These are phyloP conservation scores for Phialocephala subalpina DNA, from an alignment of 2,329 filamentous ascomycete species.

Conservation along the genomic window DNA sequence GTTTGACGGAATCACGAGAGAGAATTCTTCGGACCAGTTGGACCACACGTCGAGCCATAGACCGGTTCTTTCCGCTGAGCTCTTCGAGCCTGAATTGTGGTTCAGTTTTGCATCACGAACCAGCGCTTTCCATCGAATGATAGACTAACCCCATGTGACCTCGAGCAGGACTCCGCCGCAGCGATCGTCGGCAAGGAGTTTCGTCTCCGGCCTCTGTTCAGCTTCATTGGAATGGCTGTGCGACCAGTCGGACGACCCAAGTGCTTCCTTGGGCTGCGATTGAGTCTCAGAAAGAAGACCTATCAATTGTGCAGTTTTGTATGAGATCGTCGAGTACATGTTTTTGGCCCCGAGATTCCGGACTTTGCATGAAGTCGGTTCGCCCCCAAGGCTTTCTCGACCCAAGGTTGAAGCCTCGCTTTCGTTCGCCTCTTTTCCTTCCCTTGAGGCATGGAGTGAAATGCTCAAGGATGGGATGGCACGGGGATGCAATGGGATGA, in stretches of 20 bases:
- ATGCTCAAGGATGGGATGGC: neutral
- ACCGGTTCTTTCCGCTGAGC: neutral
- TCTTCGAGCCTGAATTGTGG: neutral
- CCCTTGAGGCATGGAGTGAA: neutral
- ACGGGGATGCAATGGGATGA: neutral
- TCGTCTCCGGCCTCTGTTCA: neutral
- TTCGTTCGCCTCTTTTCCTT: neutral
- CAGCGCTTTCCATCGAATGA: neutral
- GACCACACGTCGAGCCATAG: neutral
- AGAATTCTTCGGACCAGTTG: neutral
- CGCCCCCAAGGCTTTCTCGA: conserved; percentile 8
- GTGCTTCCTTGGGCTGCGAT: neutral
- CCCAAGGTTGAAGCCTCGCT: no score
- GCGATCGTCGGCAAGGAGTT: neutral
- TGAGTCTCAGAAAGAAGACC: conserved; percentile 1
- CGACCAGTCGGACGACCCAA: neutral
- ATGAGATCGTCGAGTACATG: neutral
- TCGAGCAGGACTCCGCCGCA: neutral
- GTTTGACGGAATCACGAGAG: neutral
- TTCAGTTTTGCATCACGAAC: neutral
- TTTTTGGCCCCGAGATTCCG: neutral
- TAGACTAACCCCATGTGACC: neutral
- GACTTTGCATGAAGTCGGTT: neutral
- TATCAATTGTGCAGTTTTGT: neutral
- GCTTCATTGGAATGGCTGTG: neutral